Base-by-base conservation (phyloP, 2,329 filamentous ascomycete species). In the Penicillium janthinellum region DNA sequence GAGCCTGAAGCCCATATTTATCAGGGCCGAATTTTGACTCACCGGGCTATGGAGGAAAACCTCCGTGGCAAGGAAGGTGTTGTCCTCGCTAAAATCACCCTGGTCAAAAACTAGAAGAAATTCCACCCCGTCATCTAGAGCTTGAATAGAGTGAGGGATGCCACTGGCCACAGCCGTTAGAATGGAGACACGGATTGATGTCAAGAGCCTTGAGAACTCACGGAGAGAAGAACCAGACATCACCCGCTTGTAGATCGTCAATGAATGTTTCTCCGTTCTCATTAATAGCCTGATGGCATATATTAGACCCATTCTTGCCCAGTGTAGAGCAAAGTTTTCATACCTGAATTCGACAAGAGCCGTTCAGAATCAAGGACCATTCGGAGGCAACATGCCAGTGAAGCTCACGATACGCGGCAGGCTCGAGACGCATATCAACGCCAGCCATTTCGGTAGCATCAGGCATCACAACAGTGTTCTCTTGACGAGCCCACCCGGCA, bases 181-280 rank as follows among this genome's bases (percentile, higher is more conserved):
- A 42, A 14, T 35, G 22, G 14, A 11, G 31, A 25, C 8, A 6
- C 0, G 2, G 6, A 55, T 6, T n/a, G 22, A 17, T 8, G 31
- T 8, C 4, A 35, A 15, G 7, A 3, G 1, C 7, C 11, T 50
- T 5, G 1, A 28, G 45, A n/a, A 61, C 70, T 57, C 31, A 76
- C 74, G 87, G 86, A 22, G 90, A 90, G 77, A 93, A 93, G 69
- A 91, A 93, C 90, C 89, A 93, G 6, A 93, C 75, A 68, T 93
- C 90, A 4, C 90, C 90, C 69, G 90, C 88, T 69, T 86, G 83
- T 22, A 93, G 76, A 69, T 93, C 90, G 64, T 92, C 90, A 61
- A 92, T 84, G 72, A 91, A 92, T 63, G 86, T 90, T 61, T 90
- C 86, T 10, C 90, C 90, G 62, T 93, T 88, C 39, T 74, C 71